Conservation (phyloP, 164 flowering plant genomes). For the Brasenia schreberi region DNA sequence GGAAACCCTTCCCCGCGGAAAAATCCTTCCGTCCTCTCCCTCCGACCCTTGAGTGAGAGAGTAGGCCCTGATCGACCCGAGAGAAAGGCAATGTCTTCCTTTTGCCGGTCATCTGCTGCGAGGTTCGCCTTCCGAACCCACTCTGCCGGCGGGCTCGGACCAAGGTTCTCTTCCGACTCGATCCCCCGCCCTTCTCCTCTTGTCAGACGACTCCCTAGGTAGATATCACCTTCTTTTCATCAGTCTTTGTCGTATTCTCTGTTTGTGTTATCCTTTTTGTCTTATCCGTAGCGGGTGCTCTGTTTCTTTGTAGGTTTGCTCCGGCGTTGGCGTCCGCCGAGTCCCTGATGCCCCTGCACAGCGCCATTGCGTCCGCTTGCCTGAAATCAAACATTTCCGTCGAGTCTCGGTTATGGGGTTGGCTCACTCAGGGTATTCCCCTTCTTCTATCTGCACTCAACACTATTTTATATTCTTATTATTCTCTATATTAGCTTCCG, state of each 20-base stretch:
- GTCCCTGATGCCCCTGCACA: conserved; percentile 66
- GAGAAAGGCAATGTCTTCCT: conserved; percentile 18
- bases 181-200: conserved; percentile 18
- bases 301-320: conserved; percentile 17
- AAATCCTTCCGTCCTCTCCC: background rate
- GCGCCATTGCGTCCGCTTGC: conserved; percentile 58
- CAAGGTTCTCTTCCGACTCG: conserved; percentile 7
- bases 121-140: conserved; percentile 15
- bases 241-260: conserved; percentile 1
- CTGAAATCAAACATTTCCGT: conserved; percentile 52
- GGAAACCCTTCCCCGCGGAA: background rate
- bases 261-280: background rate
- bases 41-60: background rate
- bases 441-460: background rate
- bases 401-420: conserved; percentile 69
- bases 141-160: background rate
- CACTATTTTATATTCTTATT: background rate
- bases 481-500: too few relatives aligned
- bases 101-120: conserved; percentile 33
- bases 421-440: conserved; percentile 23
- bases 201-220: background rate
- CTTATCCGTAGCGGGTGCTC: background rate
- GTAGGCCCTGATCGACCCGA: too few relatives aligned
- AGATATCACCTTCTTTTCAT: background rate
- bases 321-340: conserved; percentile 38